A percentile compares a stretch with the other conserved stretches of the same genome.
Evolutionary conservation across 306 rosid genomes (phyloP).

Genomic region (Lathyrus sativus): DNA sequence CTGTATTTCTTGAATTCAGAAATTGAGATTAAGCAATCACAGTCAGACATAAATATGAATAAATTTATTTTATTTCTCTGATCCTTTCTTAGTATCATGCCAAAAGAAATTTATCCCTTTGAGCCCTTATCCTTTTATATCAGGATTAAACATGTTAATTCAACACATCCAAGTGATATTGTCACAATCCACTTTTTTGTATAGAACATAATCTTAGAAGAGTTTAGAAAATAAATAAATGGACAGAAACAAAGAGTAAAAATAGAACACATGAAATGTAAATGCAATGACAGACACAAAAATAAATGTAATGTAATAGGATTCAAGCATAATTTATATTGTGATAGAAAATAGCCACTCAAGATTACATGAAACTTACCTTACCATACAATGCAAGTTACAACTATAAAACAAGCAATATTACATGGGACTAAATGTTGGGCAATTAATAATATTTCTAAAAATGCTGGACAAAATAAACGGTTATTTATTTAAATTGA

Average conservation of each 20-base stretch:
- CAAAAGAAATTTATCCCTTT: conserved; percentile 1
- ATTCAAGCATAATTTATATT: conserved; percentile 5
- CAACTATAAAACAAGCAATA: not conserved
- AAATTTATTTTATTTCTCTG: not conserved
- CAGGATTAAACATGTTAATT: not conserved
- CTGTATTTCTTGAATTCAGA: not conserved
- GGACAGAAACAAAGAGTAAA: not conserved
- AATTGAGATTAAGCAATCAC: not conserved
- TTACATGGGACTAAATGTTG: not conserved
- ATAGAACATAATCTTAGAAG: not conserved
- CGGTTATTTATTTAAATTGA: not conserved
- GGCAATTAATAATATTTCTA: not conserved
- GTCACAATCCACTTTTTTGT: conserved; percentile 2
- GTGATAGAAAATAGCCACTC: conserved; percentile 1
- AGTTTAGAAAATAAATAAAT: not conserved
- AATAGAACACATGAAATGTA: not conserved
- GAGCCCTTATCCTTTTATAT: not conserved
- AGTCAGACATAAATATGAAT: not conserved
- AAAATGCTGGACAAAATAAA: not conserved
- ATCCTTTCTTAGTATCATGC: not conserved
- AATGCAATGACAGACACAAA: not conserved
- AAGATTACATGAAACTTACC: not conserved
- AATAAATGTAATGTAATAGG: not conserved
- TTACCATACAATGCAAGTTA: conserved; percentile 2
- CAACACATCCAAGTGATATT: not conserved